Conservation (phyloP, 2,329 filamentous ascomycete species). For the Tolypocladium album region DNA sequence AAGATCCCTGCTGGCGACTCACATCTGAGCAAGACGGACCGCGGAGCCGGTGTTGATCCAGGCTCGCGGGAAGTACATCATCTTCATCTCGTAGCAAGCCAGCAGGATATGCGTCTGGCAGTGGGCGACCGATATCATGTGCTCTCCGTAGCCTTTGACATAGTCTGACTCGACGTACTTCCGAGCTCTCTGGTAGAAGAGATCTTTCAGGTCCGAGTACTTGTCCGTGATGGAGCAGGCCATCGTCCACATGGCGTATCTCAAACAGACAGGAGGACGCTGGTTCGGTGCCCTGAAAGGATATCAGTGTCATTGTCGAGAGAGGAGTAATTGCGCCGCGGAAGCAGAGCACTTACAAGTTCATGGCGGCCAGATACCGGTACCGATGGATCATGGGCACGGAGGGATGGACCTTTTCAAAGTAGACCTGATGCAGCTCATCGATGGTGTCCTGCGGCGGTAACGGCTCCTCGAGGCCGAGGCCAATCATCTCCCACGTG, state of each 20-base stretch:
- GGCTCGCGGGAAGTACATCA: conserved; percentile 92
- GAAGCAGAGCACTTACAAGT: conserved; percentile 43
- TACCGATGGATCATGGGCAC: conserved; percentile 82
- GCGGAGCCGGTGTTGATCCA: conserved; percentile 87
- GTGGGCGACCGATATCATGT: conserved; percentile 75
- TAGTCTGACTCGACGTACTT: conserved; percentile 88
- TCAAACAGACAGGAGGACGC: conserved; percentile 75
- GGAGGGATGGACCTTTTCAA: conserved; percentile 80
- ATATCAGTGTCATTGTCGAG: not conserved
- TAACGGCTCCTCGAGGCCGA: conserved; percentile 48
- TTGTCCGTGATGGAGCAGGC: conserved; percentile 81
- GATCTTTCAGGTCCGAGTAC: conserved; percentile 66
- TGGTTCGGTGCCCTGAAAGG: conserved; percentile 57
- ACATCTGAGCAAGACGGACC: conserved; percentile 77
- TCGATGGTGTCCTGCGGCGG: conserved; percentile 58
- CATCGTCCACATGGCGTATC: conserved; percentile 94
- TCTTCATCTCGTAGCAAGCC: conserved; percentile 84
- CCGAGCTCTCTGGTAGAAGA: conserved; percentile 81
- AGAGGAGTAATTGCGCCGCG: not conserved
- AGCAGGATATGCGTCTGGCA: conserved; percentile 77
- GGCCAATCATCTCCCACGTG: conserved; percentile 66
- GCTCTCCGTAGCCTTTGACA: conserved; percentile 84
- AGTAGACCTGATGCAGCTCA: conserved; percentile 82
- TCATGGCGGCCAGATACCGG: conserved; percentile 80
- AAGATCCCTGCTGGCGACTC: conserved; percentile 14